Conservation (phyloP, 1,284 basidiomycete species). For the Leccinum pachyderme region DNA sequence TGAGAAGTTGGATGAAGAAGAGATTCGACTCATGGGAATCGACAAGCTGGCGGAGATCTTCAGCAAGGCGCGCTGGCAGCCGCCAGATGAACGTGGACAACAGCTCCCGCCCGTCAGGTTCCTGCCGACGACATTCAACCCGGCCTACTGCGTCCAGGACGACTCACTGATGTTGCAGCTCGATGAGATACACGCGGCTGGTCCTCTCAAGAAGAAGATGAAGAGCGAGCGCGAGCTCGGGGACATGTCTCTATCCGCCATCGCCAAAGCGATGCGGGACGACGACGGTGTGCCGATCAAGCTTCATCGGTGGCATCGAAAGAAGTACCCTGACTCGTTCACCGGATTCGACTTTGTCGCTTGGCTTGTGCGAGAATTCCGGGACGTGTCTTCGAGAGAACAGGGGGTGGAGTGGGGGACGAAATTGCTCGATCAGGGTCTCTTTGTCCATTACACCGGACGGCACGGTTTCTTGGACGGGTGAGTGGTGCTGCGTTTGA, state of each 20-base stretch:
- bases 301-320: constrained; percentile 72
- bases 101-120: constrained; percentile 62
- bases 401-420: constrained; percentile 80
- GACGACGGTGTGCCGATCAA: constrained; percentile 77
- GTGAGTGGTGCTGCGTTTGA: constrained; percentile 41
- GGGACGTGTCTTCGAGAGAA: constrained; percentile 76
- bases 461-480: constrained; percentile 83
- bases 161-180: constrained; percentile 74
- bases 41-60: constrained; percentile 91
- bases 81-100: constrained; percentile 55
- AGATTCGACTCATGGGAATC: constrained; percentile 85
- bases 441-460: constrained; percentile 80
- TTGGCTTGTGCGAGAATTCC: constrained; percentile 85
- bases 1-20: constrained; percentile 81
- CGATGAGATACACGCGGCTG: constrained; percentile 73
- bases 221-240: constrained; percentile 70
- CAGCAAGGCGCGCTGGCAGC: constrained; percentile 75
- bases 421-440: constrained; percentile 71
- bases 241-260: constrained; percentile 56
- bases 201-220: constrained; percentile 73
- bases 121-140: constrained; percentile 79
- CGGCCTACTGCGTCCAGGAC: constrained; percentile 75
- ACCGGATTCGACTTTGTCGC: constrained; percentile 84
- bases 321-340: constrained; percentile 74
- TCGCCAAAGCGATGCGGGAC: constrained; percentile 79